These are phyloP conservation scores for Ophiostoma sp. DNA, from an alignment of 2,329 filamentous ascomycete species.

Conservation along the genomic window DNA sequence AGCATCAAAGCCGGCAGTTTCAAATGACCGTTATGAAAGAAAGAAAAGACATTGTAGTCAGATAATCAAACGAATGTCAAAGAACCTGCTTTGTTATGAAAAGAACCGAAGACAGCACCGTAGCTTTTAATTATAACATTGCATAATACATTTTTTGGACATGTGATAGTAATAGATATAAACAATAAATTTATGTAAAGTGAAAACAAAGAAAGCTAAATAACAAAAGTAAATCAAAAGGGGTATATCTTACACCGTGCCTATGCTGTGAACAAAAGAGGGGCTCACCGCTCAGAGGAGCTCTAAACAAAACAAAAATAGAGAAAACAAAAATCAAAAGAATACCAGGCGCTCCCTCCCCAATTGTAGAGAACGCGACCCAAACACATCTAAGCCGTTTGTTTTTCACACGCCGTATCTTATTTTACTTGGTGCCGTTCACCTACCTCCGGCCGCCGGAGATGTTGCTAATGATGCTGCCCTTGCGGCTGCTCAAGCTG, in stretches of 20 bases:
- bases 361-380: neutral
- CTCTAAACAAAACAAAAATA: neutral
- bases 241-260: conserved; percentile 22
- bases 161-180: neutral
- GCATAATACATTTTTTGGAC: too few relatives aligned
- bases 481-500: conserved; percentile 32
- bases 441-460: neutral
- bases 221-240: neutral
- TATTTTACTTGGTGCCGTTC: neutral
- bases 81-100: neutral
- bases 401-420: neutral
- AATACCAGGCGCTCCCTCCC: neutral
- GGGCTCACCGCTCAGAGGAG: neutral
- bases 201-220: neutral
- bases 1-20: neutral
- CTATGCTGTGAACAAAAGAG: neutral
- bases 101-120: neutral
- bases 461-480: conserved; percentile 28
- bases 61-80: too few relatives aligned
- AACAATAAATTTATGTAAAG: neutral
- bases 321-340: neutral
- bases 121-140: neutral
- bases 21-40: too few relatives aligned
- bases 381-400: neutral
- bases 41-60: neutral